Base-by-base conservation (phyloP, 2,329 filamentous ascomycete genomes). In the Fusarium sp. region DNA sequence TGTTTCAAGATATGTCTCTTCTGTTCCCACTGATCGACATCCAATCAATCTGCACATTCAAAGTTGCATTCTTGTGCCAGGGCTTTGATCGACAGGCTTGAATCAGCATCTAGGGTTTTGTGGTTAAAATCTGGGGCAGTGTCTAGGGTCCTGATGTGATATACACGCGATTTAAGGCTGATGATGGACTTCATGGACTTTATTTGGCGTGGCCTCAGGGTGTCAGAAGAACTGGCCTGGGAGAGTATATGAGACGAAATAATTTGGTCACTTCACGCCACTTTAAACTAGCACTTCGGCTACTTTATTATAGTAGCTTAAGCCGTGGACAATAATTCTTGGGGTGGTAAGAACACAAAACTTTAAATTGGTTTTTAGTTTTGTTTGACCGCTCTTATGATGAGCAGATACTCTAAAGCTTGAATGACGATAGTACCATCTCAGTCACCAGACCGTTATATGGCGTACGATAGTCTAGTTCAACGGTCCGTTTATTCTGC, bases 1-100 rank as follows among this genome's bases (percentile, higher is more conserved):
- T 69, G 68, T 71, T 71, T 71, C 68, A 71, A 55, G 49, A 32
- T 51, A 65, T 65, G 55, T 61, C 69, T 52, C 52, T 65, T 30
- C 45, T 45, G 43, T 44, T 53, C 24, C 34, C 47, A 45, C 55
- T 46, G 56, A 61, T 59, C 45, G 63, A 42, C 49, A 58, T n/a
- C 58, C 24, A 52, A 57, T 63, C 59, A 40, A 44, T 22, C 25
- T 40, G 50, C 44, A 29, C 27, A n/a, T 49, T 40, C 43, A 64
- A 20, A 38, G 51, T 45, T 45, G 62, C 53, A 42, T 34, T 45
- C 55, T 49, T 16, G 16, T 16, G 5, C 55, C 50, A 63, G 52
- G 62, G 32, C 66, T 43, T 45, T 32, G 45, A 32, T 55, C 44
- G 16, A 62, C 47, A 34, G 34, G 11, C n/a, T 38, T n/a, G 34